Evolutionary conservation across 495 filamentous ascomycete genomes (phyloP).

Genomic region (Parachaetomium inaequale): DNA sequence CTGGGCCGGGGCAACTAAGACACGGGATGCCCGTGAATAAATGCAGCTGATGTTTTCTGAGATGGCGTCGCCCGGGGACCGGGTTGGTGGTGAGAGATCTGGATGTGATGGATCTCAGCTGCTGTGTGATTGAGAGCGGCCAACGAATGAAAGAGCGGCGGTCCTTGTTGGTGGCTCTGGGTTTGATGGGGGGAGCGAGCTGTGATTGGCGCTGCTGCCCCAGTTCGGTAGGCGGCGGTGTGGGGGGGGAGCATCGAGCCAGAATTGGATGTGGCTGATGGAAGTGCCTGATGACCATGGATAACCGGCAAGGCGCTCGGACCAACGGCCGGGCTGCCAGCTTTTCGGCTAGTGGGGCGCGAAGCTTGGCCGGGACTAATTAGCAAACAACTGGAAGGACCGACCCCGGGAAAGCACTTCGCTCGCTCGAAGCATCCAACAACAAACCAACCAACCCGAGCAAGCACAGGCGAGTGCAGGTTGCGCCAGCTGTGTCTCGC

Average conservation of each 20-base stretch:
- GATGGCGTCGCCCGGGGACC: not conserved
- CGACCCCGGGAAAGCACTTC: not conserved
- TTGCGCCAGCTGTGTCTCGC: not conserved
- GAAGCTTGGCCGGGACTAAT: not conserved
- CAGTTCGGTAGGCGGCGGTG: not conserved
- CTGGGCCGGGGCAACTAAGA: not conserved
- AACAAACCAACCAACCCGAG: slow-evolving; percentile 6
- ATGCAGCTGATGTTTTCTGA: not conserved
- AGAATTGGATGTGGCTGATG: slow-evolving; percentile 8
- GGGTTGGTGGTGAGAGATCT: not conserved
- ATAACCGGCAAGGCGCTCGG: not conserved
- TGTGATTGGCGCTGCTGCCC: not conserved
- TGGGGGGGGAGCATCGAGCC: not conserved
- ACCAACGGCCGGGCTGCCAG: slow-evolving; percentile 7
- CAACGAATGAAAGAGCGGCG: not conserved
- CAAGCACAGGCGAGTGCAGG: not conserved
- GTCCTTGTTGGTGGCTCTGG: not conserved
- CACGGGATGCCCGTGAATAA: not conserved
- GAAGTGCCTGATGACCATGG: not conserved
- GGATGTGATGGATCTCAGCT: slow-evolving; percentile 10
- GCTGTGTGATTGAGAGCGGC: not conserved
- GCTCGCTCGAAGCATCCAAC: slow-evolving; percentile 7
- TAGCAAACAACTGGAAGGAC: slow-evolving; percentile 10
- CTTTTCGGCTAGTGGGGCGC: not conserved
- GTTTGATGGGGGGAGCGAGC: not conserved